Base-by-base conservation (phyloP, 1,139 yeast genomes). In the Lizanozyma gosingica region DNA sequence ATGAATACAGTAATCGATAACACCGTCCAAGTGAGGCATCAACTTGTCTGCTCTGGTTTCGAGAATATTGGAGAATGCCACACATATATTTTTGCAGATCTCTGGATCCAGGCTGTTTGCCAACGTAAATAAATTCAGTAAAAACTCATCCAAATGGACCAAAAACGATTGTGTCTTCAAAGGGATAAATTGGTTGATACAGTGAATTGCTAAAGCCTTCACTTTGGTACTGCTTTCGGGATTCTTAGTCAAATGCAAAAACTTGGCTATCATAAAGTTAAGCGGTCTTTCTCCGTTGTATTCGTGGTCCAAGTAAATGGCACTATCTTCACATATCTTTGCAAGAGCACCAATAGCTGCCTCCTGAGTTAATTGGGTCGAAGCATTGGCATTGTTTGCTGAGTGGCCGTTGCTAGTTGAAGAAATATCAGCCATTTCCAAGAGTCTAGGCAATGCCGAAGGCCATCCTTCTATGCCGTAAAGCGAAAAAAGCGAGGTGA, bases 321-420 rank as follows among this genome's bases (percentile, higher is more conserved):
- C 73, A 18, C 83, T 74, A 61, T 92, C 97, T 57, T 92, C 97
- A 67, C 95, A 86, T 39, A 92, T 83, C 56, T 90, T 87, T 36
- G 81, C 70, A 45, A 94, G 66, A 0, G 97, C 92, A 49, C 84
- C 72, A 63, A 88, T 76, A 15, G 97, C 87, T 42, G 86, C 84
- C 53, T 83, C 87, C 52, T 80, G 83, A 2, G 60, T 48, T 6
- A 6, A 11, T 6, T 6, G 11, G 11, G 29, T 6, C 6, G 6
- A 6, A 22, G 29, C 6, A 3, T n/a, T 34, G 2, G 14, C 14
- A n/a, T 15, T 17, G 15, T 14, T 2, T 3, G 39, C 4, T 6
- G 9, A 6, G 11, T 22, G 29, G 6, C 29, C 29, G 11, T 22
- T 22, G 11, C 9, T 6, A 6, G 6, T 6, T 15, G 71, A 65